Evolutionary conservation across 306 rosid genomes (phyloP), one percentile per base, ranked within the genome.

Genomic region (Carpinus viminea): DNA sequence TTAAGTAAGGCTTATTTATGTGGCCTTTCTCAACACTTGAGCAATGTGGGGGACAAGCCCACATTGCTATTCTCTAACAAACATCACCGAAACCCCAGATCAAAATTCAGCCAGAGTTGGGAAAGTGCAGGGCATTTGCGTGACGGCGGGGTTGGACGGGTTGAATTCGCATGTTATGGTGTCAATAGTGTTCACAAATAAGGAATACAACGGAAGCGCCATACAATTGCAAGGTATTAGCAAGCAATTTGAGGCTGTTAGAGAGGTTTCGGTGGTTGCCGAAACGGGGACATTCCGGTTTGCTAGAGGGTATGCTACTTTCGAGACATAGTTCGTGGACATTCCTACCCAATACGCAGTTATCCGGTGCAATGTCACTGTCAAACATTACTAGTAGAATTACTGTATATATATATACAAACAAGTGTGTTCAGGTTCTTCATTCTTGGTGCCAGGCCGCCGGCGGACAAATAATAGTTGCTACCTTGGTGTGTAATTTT

Each of bases 111-210:
- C 71, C 74, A 7, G 1, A 7, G 61, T 79, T 15, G 87, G 81
- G 5, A 75, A 73, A 12, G 73, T n/a, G 28, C 87, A 79, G 46
- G 84, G 81, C 46, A 17, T 62, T 3, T 64, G 43, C 28, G 81
- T 79, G 41, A 64, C 81, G 0, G 59, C 75, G 0, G 70, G 74
- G 13, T 10, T 71, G 76, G 75, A 83, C 17, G 83, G 86, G 4
- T 36, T 9, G 7, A 75, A 68, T 56, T 5, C 80, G 3, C 74
- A 17, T 56, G 75, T 64, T 16, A 26, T 46, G 52, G 2, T 78
- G 1, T 80, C 87, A 0, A 2, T 80, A 5, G 87, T 84, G 76
- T 80, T 84, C 79, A 68, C 78, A 15, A 81, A 72, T 68, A 20
- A 4, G 75, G 54, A 68, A 54, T 80, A 68, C 36, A 68, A 15